These are phyloP conservation scores for Sclerotinia nivalis DNA, from an alignment of 2,329 filamentous ascomycete genomes.

Conservation along the genomic window DNA sequence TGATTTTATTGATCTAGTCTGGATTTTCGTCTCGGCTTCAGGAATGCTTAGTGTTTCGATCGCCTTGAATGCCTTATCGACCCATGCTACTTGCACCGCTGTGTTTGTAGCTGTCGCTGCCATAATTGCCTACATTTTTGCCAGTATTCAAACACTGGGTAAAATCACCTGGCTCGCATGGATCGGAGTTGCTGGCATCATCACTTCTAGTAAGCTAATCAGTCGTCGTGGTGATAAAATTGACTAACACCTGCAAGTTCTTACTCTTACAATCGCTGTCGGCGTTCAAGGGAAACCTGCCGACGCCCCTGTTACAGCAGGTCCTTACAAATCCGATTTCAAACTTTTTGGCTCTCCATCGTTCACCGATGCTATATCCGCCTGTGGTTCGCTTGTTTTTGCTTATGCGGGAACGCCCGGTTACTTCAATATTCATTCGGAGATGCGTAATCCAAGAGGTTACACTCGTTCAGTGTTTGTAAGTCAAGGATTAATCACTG, in stretches of 20 bases:
- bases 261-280: slow-evolving; percentile 56
- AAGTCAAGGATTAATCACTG: slow-evolving; percentile 9
- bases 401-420: slow-evolving; percentile 59
- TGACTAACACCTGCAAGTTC: slow-evolving; percentile 41
- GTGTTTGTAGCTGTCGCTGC: slow-evolving; percentile 57
- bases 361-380: slow-evolving; percentile 60
- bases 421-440: slow-evolving; percentile 64
- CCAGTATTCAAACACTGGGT: slow-evolving; percentile 58
- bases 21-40: slow-evolving; percentile 39
- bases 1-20: background rate
- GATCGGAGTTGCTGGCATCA: slow-evolving; percentile 60
- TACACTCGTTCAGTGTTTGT: slow-evolving; percentile 61
- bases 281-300: slow-evolving; percentile 45
- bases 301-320: slow-evolving; percentile 41
- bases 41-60: slow-evolving; percentile 22
- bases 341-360: slow-evolving; percentile 55
- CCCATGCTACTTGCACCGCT: slow-evolving; percentile 59
- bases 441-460: slow-evolving; percentile 61
- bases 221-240: background rate
- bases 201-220: slow-evolving; percentile 45
- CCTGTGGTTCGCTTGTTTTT: slow-evolving; percentile 60
- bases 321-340: slow-evolving; percentile 61
- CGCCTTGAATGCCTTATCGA: slow-evolving; percentile 58
- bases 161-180: slow-evolving; percentile 64
- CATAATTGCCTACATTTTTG: slow-evolving; percentile 50